phyloP scores from a whole-genome alignment of 2,329 filamentous ascomycete species.

The Apiospora kogelbergensis region DNA sequence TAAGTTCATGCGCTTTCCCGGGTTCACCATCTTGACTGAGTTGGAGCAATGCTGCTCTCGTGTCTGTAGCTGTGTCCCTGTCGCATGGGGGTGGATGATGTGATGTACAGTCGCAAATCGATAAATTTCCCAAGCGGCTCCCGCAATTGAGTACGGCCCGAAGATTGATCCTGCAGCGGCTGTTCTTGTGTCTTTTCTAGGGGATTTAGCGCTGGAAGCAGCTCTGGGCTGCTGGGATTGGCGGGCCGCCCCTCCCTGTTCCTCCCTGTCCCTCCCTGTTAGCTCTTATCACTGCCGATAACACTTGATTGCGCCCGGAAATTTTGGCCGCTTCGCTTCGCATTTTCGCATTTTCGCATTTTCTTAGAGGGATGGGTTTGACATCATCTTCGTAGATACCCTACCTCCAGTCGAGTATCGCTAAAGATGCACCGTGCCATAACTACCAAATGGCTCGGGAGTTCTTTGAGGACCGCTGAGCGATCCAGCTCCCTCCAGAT shows the following conservation, averaged over 20 bases:
- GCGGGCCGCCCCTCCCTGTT: background rate
- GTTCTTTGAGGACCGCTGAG: slow-evolving; percentile 43
- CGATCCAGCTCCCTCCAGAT: slow-evolving; percentile 36
- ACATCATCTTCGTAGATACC: background rate
- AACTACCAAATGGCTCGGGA: slow-evolving; percentile 42
- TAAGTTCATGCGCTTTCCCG: slow-evolving; percentile 34
- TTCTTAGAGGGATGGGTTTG: background rate
- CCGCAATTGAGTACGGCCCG: slow-evolving; percentile 12
- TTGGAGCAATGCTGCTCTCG: slow-evolving; percentile 22
- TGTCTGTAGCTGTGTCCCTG: background rate
- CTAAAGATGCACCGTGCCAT: slow-evolving; percentile 44
- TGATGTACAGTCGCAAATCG: slow-evolving; percentile 1
- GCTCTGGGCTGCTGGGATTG: background rate
- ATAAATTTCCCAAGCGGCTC: slow-evolving; percentile 14
- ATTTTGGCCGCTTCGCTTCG: background rate
- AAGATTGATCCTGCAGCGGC: slow-evolving; percentile 11
- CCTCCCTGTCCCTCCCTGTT: background rate
- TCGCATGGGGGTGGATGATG: slow-evolving; percentile 3
- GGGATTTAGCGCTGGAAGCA: background rate
- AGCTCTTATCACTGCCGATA: slow-evolving; percentile 3
- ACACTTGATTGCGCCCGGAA: background rate
- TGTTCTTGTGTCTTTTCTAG: background rate
- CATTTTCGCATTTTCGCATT: background rate
- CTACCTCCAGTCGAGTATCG: background rate
- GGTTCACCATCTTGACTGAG: slow-evolving; percentile 34